phyloP scores from a whole-genome alignment of 208 protist species.

The Herpetomonas muscarum region DNA sequence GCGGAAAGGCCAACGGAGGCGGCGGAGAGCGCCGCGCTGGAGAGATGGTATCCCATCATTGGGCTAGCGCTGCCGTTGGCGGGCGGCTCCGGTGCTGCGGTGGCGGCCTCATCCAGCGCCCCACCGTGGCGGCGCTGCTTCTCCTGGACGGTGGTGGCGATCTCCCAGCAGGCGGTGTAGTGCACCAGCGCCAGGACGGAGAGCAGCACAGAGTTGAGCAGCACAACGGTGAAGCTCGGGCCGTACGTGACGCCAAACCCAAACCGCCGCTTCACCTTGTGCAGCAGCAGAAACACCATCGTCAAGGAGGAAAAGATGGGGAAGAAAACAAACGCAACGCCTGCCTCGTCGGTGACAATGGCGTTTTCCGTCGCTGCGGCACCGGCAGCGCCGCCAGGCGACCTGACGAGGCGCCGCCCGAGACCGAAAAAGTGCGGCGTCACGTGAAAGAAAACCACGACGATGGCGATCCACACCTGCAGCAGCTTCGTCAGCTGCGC shows the following conservation, averaged over 20 bases:
- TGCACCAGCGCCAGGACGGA: slow-evolving; percentile 53
- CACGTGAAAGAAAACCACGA: slow-evolving; percentile 58
- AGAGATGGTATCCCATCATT: not conserved
- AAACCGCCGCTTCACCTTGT: slow-evolving; percentile 70
- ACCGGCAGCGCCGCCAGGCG: not conserved
- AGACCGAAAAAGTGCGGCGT: slow-evolving; percentile 36
- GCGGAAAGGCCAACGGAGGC: not conserved
- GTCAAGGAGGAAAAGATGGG: slow-evolving; percentile 47
- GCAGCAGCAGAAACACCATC: slow-evolving; percentile 40
- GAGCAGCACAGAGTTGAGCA: slow-evolving; percentile 73
- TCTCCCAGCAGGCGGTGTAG: slow-evolving; percentile 47
- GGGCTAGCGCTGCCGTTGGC: not conserved
- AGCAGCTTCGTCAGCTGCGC: slow-evolving; percentile 56
- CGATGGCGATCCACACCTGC: slow-evolving; percentile 52
- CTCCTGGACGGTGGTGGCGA: not conserved
- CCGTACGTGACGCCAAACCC: slow-evolving; percentile 66
- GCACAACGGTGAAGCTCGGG: slow-evolving; percentile 26
- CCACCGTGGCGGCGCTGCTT: too few species aligned
- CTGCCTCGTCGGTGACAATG: slow-evolving; percentile 7
- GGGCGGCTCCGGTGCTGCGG: not conserved
- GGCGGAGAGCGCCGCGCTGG: not conserved
- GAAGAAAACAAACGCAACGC: slow-evolving; percentile 50
- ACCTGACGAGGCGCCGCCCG: slow-evolving; percentile 19
- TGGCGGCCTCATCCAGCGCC: too few species aligned
- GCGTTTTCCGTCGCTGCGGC: not conserved